Conservation (phyloP, 495 filamentous ascomycete species). For the Astrothelium subdiscretum region DNA sequence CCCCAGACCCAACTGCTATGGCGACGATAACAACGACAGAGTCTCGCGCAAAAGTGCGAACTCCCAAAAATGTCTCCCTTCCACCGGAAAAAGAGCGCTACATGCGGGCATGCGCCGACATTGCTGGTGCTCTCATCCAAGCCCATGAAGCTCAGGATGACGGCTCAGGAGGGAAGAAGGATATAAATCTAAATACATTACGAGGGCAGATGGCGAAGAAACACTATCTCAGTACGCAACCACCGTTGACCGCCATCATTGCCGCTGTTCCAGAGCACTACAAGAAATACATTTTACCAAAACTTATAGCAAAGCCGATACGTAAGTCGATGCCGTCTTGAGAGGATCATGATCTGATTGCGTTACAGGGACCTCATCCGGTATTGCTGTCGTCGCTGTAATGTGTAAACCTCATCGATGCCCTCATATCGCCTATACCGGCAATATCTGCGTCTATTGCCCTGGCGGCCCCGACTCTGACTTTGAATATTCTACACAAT, state of each 20-base stretch:
- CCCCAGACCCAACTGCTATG: conserved; percentile 31
- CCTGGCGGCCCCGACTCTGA: conserved; percentile 94
- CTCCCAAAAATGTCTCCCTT: conserved; percentile 60
- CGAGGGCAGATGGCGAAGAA: conserved; percentile 85
- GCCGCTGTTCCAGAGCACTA: conserved; percentile 96
- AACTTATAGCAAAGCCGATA: conserved; percentile 92
- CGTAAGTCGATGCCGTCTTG: conserved; percentile 38
- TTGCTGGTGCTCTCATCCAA: conserved; percentile 84
- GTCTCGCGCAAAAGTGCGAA: conserved; percentile 37
- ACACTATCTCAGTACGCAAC: conserved; percentile 71
- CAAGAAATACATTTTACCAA: conserved; percentile 96
- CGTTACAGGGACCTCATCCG: conserved; percentile 66
- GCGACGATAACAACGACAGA: conserved; percentile 50
- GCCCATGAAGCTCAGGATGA: conserved; percentile 74
- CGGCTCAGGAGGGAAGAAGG: conserved; percentile 56
- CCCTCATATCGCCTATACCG: conserved; percentile 93
- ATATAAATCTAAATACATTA: conserved; percentile 86
- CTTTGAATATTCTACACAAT: conserved; percentile 97
- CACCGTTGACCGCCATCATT: conserved; percentile 91
- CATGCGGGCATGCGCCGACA: conserved; percentile 86
- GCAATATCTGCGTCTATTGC: conserved; percentile 98
- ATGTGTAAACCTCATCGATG: conserved; percentile 99
- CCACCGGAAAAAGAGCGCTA: conserved; percentile 88
- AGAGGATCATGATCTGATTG: conserved; percentile 10
- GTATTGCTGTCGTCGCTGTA: conserved; percentile 97